Base-by-base conservation (phyloP, 768 basidiomycete genomes). In the Auricularia cornea region DNA sequence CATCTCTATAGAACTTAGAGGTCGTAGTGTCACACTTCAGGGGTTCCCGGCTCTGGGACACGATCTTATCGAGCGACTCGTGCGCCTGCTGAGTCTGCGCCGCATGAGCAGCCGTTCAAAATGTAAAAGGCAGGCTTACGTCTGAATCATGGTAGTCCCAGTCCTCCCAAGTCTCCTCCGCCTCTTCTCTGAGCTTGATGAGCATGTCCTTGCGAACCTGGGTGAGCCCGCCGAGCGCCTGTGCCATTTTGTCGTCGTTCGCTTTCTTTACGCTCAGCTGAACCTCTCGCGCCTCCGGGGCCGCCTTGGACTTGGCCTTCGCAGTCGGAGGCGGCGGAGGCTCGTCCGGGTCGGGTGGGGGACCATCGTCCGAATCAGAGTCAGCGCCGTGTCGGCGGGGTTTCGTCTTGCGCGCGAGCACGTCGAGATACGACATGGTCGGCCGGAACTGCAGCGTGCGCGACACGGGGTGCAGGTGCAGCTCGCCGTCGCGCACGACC, bases 361-460 rank as follows among this genome's bases (percentile, higher is more conserved):
- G 88, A 0, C 86, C 90, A 61, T 89, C 87, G 62, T 91, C 89
- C 6, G 85, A 86, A 54, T 92, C 90, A 1, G 86, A 86, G 62
- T 87, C 90, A 3, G 81, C 83, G 8, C 80, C 84, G 35, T 72
- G 81, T 48, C 30, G 35, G 14, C 73, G 71, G 44, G 77, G 75
- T 26, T 78, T 77, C 57, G 73, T 77, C 76, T 87, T 90, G 40
- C 84, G 84, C 28, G 86, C 84, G 62, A 88, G 71, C 64, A 83
- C 74, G 71, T 94, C 92, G 65, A 94, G 79, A 74, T 94, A 90
- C 20, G 89, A 90, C 67, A 93, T 74, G 2, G 88, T 87, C 10
- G 92, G 92, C 54, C 91, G 85, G 67, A 94, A 80, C 72, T 94
- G 92, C 70, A 92, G 88, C 0, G 84, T 87, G 75, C 90, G 84